phyloP scores from a whole-genome alignment of 2,329 filamentous ascomycete genomes.

The Magnaporthiopsis poae region DNA sequence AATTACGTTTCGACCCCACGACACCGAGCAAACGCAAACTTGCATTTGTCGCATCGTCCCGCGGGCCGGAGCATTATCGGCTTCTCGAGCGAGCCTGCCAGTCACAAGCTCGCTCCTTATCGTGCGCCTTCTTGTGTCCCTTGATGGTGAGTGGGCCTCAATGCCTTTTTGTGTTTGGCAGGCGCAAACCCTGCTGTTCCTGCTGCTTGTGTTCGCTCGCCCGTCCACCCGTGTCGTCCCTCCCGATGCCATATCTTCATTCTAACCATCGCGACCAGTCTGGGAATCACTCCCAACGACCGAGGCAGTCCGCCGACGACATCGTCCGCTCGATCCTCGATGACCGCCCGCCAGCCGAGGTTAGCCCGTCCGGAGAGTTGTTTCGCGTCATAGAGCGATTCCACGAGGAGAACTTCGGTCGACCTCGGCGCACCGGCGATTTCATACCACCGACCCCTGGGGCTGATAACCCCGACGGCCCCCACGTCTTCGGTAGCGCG shows the following conservation, averaged over 20 bases:
- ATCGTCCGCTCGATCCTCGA: constrained; percentile 30
- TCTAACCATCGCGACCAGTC: constrained; percentile 17
- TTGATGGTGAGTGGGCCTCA: constrained; percentile 8
- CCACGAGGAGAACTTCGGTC: constrained; percentile 19
- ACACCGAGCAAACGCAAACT: neutral
- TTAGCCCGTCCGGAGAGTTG: constrained; percentile 33
- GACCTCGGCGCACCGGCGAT: constrained; percentile 5
- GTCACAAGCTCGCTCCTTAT: neutral
- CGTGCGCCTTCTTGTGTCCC: constrained; percentile 1
- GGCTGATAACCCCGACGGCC: neutral
- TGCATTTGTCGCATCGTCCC: neutral
- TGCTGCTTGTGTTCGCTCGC: neutral
- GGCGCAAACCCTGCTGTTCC: constrained; percentile 1
- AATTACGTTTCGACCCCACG: neutral
- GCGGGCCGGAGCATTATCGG: neutral
- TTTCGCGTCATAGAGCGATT: constrained; percentile 32
- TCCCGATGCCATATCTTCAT: neutral
- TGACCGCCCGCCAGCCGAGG: constrained; percentile 25
- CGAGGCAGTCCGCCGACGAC: constrained; percentile 20
- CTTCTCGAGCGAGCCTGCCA: neutral
- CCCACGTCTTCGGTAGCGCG: constrained; percentile 11
- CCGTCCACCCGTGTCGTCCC: neutral
- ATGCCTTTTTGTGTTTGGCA: neutral
- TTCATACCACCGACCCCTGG: neutral
- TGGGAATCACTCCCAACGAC: constrained; percentile 19